These are phyloP conservation scores for Cercophora scortea DNA, from an alignment of 495 filamentous ascomycete species.

Conservation along the genomic window DNA sequence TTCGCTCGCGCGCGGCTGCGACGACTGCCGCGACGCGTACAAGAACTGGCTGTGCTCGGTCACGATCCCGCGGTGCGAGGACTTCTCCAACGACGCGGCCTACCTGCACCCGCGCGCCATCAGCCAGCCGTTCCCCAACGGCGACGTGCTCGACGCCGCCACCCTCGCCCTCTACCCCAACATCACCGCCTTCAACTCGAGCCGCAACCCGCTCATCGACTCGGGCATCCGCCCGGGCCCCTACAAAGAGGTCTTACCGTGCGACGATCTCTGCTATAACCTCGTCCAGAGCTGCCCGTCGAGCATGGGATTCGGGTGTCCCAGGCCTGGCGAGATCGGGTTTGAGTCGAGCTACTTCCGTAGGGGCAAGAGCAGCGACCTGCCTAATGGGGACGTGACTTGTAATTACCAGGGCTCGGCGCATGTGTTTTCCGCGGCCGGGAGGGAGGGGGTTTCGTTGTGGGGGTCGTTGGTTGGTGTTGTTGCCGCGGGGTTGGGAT, in stretches of 20 bases:
- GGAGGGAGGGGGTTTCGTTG: constrained; percentile 2
- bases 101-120: constrained; percentile 65
- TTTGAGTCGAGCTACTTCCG: constrained; percentile 61
- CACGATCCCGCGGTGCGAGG: constrained; percentile 82
- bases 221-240: constrained; percentile 66
- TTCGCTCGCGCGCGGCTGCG: constrained; percentile 69
- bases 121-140: constrained; percentile 60
- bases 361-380: constrained; percentile 13
- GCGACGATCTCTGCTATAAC: constrained; percentile 72
- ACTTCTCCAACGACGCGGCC: constrained; percentile 50
- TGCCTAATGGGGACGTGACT: constrained; percentile 14
- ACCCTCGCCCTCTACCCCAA: constrained; percentile 11
- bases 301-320: constrained; percentile 71
- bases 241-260: constrained; percentile 89
- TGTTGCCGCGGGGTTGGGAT: neutral
- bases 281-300: constrained; percentile 79
- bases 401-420: constrained; percentile 43
- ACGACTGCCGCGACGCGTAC: constrained; percentile 71
- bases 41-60: constrained; percentile 93
- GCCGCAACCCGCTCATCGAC: constrained; percentile 69
- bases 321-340: constrained; percentile 40
- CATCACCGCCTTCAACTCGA: constrained; percentile 34
- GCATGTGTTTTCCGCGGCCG: constrained; percentile 21
- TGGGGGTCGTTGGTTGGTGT: constrained; percentile 2
- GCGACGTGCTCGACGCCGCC: constrained; percentile 35